A percentile compares a stretch with the other conserved stretches of the same genome.
Evolutionary conservation across 2,329 filamentous ascomycete genomes (phyloP).

Genomic region (Sphaceloma murrayae): DNA sequence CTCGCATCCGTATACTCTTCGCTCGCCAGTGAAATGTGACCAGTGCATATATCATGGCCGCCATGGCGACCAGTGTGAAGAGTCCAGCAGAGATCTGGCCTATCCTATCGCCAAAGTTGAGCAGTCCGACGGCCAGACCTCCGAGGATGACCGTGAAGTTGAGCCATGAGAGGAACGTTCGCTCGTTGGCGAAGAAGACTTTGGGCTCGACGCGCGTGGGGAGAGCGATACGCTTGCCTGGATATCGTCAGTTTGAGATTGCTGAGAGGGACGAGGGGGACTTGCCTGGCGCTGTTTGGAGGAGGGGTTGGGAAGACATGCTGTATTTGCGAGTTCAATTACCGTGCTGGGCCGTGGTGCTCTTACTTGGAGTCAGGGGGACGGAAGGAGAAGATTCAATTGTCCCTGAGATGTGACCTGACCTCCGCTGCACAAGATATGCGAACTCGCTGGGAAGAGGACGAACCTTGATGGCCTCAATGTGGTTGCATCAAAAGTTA

Average conservation of each 20-base stretch:
- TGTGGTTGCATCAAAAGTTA: conserved; percentile 4
- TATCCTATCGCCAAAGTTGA: conserved; percentile 93
- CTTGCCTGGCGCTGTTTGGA: conserved; percentile 84
- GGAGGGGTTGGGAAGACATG: conserved; percentile 95
- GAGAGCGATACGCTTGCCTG: conserved; percentile 96
- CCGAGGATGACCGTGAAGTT: conserved; percentile 99
- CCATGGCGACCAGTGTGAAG: conserved; percentile 90
- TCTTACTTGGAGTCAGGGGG: too few relatives aligned
- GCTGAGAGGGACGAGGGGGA: background rate
- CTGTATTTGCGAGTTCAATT: conserved; percentile 21
- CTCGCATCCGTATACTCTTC: conserved; percentile 79
- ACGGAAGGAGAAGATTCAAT: too few relatives aligned
- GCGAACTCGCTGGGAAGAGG: background rate
- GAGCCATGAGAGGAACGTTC: conserved; percentile 97
- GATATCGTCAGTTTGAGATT: background rate
- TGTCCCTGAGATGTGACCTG: too few relatives aligned
- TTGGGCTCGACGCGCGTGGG: conserved; percentile 97
- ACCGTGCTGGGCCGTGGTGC: background rate
- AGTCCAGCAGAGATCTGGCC: conserved; percentile 89
- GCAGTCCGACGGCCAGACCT: conserved; percentile 87
- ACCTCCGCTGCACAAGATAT: too few relatives aligned
- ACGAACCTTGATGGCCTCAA: background rate
- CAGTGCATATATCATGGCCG: conserved; percentile 89
- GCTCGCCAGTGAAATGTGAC: conserved; percentile 96
- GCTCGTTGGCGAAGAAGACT: conserved; percentile 99